phyloP scores from a whole-genome alignment of 202 grass and related monocot species.

The Alloteropsis angusta region DNA sequence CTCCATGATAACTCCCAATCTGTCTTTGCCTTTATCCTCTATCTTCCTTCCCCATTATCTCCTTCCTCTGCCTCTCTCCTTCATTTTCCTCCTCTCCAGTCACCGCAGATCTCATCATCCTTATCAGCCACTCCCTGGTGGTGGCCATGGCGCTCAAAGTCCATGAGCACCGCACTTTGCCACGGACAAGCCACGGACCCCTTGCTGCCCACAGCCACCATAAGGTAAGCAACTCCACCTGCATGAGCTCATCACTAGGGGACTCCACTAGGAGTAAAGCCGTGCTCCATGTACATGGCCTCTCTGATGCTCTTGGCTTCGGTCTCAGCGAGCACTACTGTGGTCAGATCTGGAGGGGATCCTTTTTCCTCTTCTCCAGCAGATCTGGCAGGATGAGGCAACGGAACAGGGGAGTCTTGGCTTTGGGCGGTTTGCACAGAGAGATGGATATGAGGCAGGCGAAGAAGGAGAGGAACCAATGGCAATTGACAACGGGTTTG shows the following conservation, averaged over 20 bases:
- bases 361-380: neutral
- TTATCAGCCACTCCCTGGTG: neutral
- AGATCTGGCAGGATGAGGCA: neutral
- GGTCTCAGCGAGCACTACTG: neutral
- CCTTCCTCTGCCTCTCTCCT: neutral
- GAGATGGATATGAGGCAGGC: neutral
- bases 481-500: neutral
- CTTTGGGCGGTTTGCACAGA: neutral
- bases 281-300: neutral
- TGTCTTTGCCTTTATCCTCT: neutral
- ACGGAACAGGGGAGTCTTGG: neutral
- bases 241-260: neutral
- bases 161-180: neutral
- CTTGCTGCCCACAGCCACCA: neutral
- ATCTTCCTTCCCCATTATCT: neutral
- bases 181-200: neutral
- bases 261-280: neutral
- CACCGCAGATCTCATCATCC: neutral
- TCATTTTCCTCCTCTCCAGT: neutral
- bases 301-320: neutral
- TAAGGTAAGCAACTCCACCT: neutral
- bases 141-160: neutral
- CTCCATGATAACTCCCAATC: neutral
- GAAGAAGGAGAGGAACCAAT: neutral
- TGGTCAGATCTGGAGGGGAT: neutral